Percentiles rank a stretch among this genome's conserved stretches.
Evolutionary conservation across 441 rosid species (phyloP).

Genomic region (Aleurites moluccanus): DNA sequence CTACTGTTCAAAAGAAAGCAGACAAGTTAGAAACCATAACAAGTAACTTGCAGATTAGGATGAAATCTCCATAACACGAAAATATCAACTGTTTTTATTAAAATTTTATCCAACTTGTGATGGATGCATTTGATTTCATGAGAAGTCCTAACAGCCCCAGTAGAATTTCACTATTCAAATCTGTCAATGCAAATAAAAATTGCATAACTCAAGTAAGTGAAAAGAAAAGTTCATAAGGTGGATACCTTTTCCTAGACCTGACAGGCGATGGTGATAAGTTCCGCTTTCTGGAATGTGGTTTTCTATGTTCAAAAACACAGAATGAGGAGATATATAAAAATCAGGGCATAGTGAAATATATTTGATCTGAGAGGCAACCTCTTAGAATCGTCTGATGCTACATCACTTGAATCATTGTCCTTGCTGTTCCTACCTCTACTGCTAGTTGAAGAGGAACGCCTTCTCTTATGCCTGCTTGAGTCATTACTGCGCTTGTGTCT

Average conservation of each 20-base stretch:
- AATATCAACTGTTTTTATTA: background rate
- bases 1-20: background rate
- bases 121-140: constrained; percentile 5
- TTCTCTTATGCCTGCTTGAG: constrained; percentile 64
- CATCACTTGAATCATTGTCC: constrained; percentile 60
- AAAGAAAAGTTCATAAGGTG: constrained; percentile 18
- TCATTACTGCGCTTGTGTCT: constrained; percentile 52
- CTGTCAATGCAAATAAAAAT: constrained; percentile 1
- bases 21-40: background rate
- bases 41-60: background rate
- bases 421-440: constrained; percentile 53
- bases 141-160: background rate
- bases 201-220: background rate
- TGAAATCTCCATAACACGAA: background rate
- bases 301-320: constrained; percentile 43
- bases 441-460: constrained; percentile 65
- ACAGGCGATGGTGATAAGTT: constrained; percentile 72
- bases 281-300: constrained; percentile 50
- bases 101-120: constrained; percentile 2
- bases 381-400: constrained; percentile 70
- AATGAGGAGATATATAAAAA: constrained; percentile 28
- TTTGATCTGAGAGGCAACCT: constrained; percentile 45
- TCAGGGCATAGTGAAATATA: constrained; percentile 18
- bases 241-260: constrained; percentile 74
- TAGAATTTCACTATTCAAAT: constrained; percentile 9